phyloP scores from a whole-genome alignment of 2,329 filamentous ascomycete species.

The Elsinoe necatrix region DNA sequence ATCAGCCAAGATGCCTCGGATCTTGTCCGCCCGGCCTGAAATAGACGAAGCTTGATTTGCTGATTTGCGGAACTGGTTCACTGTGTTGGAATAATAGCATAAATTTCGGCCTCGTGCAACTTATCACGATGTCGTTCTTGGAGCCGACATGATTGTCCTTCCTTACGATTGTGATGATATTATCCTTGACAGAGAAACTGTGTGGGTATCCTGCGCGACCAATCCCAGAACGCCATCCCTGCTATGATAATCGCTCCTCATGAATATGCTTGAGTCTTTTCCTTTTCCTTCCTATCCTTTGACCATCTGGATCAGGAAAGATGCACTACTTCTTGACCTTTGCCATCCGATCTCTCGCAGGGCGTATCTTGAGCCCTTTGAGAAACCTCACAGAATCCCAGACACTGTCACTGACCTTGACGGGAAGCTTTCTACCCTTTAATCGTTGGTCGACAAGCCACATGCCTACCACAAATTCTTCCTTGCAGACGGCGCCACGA shows the following conservation, averaged over 20 bases:
- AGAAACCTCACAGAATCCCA: constrained; percentile 58
- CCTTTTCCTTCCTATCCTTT: background rate
- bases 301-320: background rate
- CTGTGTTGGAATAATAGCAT: no score
- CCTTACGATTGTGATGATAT: no score
- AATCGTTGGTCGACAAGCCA: constrained; percentile 76
- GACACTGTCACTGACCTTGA: constrained; percentile 61
- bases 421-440: constrained; percentile 69
- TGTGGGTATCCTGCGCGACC: constrained; percentile 2
- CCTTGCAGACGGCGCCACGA: constrained; percentile 49
- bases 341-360: background rate
- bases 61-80: no score
- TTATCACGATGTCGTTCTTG: no score
- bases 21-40: background rate
- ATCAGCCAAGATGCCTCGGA: background rate
- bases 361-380: constrained; percentile 30
- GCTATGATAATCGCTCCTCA: background rate
- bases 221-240: constrained; percentile 5
- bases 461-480: constrained; percentile 74
- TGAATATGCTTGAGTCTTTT: background rate
- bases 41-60: background rate
- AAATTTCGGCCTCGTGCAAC: no score
- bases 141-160: no score
- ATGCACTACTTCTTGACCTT: constrained; percentile 12
- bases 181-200: background rate